Base-by-base conservation (phyloP, 768 basidiomycete species). In the Kwoniella heveanensis region DNA sequence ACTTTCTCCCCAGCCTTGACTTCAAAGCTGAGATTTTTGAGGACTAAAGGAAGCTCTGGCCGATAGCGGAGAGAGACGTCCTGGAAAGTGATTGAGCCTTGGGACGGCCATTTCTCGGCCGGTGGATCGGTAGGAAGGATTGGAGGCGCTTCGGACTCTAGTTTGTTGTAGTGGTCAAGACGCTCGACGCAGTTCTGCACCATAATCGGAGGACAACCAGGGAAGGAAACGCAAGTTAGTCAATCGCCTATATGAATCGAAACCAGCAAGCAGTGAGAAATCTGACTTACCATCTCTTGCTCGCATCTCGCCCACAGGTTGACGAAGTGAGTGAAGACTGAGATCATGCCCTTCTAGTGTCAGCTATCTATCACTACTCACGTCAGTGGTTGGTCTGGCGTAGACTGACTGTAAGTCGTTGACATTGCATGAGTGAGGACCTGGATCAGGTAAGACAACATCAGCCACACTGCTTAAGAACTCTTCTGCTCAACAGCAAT, bases 1-100 rank as follows among this genome's bases (percentile, higher is more conserved):
- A 79, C 86, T 79, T 94, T 95, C 77, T 94, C 90, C 50, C 84
- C 86, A 0, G 90, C 83, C 71, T 86, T 83, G 70, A 93, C 87
- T 9, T 78, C 83, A 64, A 98, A 79, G 13, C 85, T 85, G 57
- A 97, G 84, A 30, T 88, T 84, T 68, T 86, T 88, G n/a, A 97
- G 79, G 7, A 93, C 89, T 15, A 89, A 80, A 62, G 91, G 91
- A 9, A 95, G 81, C 32, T 87, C 91, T 0, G 87, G 83, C 22
- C 92, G 86, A 81, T 97, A 98, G 46, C 87, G 80, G 24, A 65
- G 24, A 0, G 64, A 32, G n/a, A 83, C 85, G 36, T 79, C 87
- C 84, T 84, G 76, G 81, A 95, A 96, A 73, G 87, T 87, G 29
- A 97, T 84, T 46, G 81, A 75, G 4, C 95, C 94, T 17, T 83